Conservation (phyloP, 2,329 filamentous ascomycete species). For the Colletotrichum coccodes region DNA sequence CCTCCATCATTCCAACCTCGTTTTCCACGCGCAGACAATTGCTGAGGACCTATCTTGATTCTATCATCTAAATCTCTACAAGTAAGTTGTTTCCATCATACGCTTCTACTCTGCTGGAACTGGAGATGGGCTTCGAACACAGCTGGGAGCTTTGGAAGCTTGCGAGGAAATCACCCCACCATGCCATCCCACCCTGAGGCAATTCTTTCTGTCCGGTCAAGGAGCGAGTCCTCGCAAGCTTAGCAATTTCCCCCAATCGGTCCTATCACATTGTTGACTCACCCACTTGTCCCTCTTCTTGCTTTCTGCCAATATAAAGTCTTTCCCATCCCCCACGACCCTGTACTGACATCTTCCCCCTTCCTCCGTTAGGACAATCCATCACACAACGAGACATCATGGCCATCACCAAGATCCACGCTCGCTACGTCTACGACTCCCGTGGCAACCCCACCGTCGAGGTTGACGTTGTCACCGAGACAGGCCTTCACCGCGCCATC, state of each 20-base stretch:
- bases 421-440: slow-evolving; percentile 97
- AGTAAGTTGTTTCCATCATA: slow-evolving; percentile 12
- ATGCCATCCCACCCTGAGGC: slow-evolving; percentile 33
- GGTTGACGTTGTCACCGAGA: slow-evolving; percentile 93
- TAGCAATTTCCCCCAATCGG: slow-evolving; percentile 32
- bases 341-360: slow-evolving; percentile 6
- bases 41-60: slow-evolving; percentile 7
- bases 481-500: slow-evolving; percentile 92
- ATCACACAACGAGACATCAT: slow-evolving; percentile 64
- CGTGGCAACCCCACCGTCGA: slow-evolving; percentile 98
- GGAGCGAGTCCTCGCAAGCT: slow-evolving; percentile 32
- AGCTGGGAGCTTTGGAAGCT: slow-evolving; percentile 28
- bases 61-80: slow-evolving; percentile 4
- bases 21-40: slow-evolving; percentile 12
- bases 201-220: slow-evolving; percentile 32
- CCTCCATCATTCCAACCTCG: slow-evolving; percentile 14
- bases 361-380: slow-evolving; percentile 18
- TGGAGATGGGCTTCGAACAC: not conserved
- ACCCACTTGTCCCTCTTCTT: slow-evolving; percentile 27
- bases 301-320: slow-evolving; percentile 28
- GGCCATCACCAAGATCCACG: slow-evolving; percentile 91
- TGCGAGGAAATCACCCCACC: slow-evolving; percentile 29
- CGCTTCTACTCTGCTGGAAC: not conserved
- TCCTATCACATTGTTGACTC: slow-evolving; percentile 34
- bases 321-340: slow-evolving; percentile 19